Base-by-base conservation (phyloP, 768 basidiomycete species). In the Tricholoma hemisulphureum region DNA sequence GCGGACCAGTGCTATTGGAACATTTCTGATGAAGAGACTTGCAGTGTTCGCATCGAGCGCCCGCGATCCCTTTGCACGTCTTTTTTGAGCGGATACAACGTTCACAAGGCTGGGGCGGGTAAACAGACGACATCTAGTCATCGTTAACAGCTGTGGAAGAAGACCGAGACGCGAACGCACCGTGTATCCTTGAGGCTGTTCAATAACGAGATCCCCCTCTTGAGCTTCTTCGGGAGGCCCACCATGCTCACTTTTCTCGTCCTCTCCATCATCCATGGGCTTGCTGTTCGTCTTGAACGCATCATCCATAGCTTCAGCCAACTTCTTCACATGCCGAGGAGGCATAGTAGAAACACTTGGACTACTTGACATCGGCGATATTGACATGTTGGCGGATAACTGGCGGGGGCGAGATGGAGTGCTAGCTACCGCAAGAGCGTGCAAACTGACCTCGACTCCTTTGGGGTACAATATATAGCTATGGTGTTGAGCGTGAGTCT, bases 21-120 rank as follows among this genome's bases (percentile, higher is more conserved):
- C 78, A 80, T 65, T 76, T 77, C 64, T 78, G 77, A 63, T 78
- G 77, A 54, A 78, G 69, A 58, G 69, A 67, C 64, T 78, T 80
- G 69, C 78, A 80, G 61, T 78, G 70, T 57, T 78, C 77, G 62
- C 78, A 80, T 51, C 78, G 77, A 63, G 73, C 71, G 46, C 77
- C 76, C 28, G 74, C 70, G 21, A 76, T 66, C 18, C 78, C 78
- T 60, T 71, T 75, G 63, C 78, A 80, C 5, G 70, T 72, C 63
- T 73, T 76, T 46, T 71, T 73, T 18, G 75, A 73, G 59, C 77
- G 75, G 61, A 74, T 67, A 58, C 78, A 80, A 50, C 78, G 75
- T 55, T 80, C 78, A 60, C 78, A 80, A 14, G 77, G 76, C 50
- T 70, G 71, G 24, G 77, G 75, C 29, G 78, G 72, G 56, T 70